phyloP scores from a whole-genome alignment of 1,284 basidiomycete species.

The Ustilago hordei region DNA sequence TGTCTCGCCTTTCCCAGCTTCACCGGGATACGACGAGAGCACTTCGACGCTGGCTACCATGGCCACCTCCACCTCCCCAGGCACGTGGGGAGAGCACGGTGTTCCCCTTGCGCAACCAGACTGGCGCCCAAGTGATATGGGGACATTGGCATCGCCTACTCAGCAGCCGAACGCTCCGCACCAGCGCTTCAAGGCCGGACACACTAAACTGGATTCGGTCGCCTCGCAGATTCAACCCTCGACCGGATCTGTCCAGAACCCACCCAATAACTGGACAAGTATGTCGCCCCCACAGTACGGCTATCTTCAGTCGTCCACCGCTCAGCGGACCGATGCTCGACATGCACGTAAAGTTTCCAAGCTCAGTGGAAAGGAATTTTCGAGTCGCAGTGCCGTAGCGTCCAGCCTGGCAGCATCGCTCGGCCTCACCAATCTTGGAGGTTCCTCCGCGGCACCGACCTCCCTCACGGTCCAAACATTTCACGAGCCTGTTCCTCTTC shows the following conservation, averaged over 20 bases:
- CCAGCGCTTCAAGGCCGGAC: conserved; percentile 31
- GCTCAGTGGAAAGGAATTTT: conserved; percentile 33
- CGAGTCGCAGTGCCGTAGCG: conserved; percentile 31
- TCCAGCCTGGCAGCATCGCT: conserved; percentile 33
- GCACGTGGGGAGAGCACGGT: conserved; percentile 58
- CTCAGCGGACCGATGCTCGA: conserved; percentile 15
- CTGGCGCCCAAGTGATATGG: conserved; percentile 59
- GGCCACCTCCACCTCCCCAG: conserved; percentile 26
- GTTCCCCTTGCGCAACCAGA: conserved; percentile 32
- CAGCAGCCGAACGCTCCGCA: conserved; percentile 23
- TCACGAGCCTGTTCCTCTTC: conserved; percentile 39
- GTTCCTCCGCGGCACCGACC: conserved; percentile 7
- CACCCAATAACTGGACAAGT: conserved; percentile 35
- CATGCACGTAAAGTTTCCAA: conserved; percentile 55
- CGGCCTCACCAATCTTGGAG: conserved; percentile 31
- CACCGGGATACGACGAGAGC: conserved; percentile 43
- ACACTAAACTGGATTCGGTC: conserved; percentile 37
- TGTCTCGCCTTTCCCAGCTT: conserved; percentile 23
- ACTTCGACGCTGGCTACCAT: conserved; percentile 25
- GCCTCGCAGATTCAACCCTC: conserved; percentile 34
- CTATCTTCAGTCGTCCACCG: conserved; percentile 24
- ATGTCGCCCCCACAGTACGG: conserved; percentile 42
- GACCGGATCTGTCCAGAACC: conserved; percentile 19
- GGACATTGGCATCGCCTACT: conserved; percentile 40
- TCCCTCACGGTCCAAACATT: conserved; percentile 19